Evolutionary conservation across 768 basidiomycete genomes (phyloP).

Genomic region (Daedaleopsis nitida): DNA sequence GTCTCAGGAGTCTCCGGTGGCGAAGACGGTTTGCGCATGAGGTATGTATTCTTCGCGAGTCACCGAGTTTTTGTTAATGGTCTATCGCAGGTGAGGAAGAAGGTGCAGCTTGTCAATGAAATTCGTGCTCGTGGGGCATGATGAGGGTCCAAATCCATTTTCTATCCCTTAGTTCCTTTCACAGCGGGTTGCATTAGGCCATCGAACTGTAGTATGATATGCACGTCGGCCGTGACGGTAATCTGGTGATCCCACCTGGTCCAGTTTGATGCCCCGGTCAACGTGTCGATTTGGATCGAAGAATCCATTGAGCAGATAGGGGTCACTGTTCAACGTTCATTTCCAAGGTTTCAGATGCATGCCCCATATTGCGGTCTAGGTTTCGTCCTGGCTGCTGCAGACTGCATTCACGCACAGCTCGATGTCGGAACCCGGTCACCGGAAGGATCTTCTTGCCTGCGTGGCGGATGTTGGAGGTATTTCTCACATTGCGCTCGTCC

Average conservation of each 20-base stretch:
- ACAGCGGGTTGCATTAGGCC: constrained; percentile 10
- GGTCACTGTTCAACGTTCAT: constrained; percentile 2
- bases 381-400: constrained; percentile 1
- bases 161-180: constrained; percentile 5
- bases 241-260: constrained; percentile 7
- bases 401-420: neutral
- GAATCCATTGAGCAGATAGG: constrained; percentile 10
- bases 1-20: constrained; percentile 77
- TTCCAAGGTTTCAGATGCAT: constrained; percentile 21
- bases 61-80: constrained; percentile 18
- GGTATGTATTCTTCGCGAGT: constrained; percentile 43
- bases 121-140: constrained; percentile 78
- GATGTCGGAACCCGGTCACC: constrained; percentile 5
- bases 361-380: constrained; percentile 11
- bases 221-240: constrained; percentile 15
- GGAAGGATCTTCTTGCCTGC: constrained; percentile 21
- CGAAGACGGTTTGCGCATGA: constrained; percentile 78
- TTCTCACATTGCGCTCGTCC: constrained; percentile 11
- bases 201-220: constrained; percentile 15
- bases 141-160: constrained; percentile 16
- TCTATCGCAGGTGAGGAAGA: constrained; percentile 71
- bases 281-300: constrained; percentile 2
- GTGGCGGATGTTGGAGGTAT: constrained; percentile 13
- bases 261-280: constrained; percentile 3
- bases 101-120: constrained; percentile 76